Base-by-base conservation (phyloP, 176 grass and related monocot genomes). In the Aegilops longissima region DNA sequence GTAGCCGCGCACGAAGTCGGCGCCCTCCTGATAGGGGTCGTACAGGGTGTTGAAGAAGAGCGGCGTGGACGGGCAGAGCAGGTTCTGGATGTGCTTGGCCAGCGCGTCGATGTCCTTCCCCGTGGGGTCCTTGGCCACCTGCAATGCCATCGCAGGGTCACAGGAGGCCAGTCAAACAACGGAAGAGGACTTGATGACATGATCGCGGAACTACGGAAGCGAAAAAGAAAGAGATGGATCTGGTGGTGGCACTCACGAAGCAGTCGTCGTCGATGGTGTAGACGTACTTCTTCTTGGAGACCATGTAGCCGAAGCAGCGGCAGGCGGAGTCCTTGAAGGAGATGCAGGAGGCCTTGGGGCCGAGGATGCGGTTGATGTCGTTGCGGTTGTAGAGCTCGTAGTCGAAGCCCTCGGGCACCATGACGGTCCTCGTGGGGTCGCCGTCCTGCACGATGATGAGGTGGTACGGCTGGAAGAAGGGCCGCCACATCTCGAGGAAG, bases 361-460 rank as follows among this genome's bases (percentile, higher is more conserved):
- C 94, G 18, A 96, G 89, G 84, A 96, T 92, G 77, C 61, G 52
- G 84, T 95, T 87, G 82, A 96, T 91, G 84, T 96, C 89, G 76
- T 96, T 93, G 77, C 91, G 91, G 86, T 95, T 95, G 86, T 95
- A 92, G 84, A 95, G 89, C 87, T 95, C 89, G 72, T 93, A 93
- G 86, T 95, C 91, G 84, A 95, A 95, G 3, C 91, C 93, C 74
- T 93, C 89, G 23, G 94, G 94, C 4, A 96, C 91, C 61, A 79
- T 85, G 87, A 96, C 93, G 21, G 47, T 93, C 84, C 91, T 96
- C 66, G 36, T 51, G 8, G 94, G 91, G 39, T 97, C 95, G 6
- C 95, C 95, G 84, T 94, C 95, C 77, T 97, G 95, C 61, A 97
- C 90, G 73, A 97, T 92, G 90, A 97, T 97, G 80, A 97, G 92